Conservation (phyloP, 2,329 filamentous ascomycete species). For the Alternaria atra region DNA sequence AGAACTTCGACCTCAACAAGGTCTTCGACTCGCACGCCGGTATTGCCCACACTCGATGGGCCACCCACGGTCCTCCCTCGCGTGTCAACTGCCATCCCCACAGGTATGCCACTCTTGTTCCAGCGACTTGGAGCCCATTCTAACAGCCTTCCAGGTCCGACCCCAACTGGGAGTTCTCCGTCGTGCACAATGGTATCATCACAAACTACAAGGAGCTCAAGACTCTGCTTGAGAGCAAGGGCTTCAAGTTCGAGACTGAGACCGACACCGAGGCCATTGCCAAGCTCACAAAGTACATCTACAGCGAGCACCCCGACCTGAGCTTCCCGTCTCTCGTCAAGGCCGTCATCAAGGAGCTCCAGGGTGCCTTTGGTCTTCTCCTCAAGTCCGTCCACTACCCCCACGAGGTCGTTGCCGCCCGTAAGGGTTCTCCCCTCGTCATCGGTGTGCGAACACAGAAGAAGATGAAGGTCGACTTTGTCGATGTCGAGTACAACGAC, state of each 20-base stretch:
- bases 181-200: conserved; percentile 99
- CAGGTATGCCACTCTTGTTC: conserved; percentile 68
- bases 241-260: conserved; percentile 98
- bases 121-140: conserved; percentile 12
- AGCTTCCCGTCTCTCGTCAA: conserved; percentile 97
- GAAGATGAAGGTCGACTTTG: conserved; percentile 99
- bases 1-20: conserved; percentile 85
- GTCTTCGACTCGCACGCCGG: conserved; percentile 97
- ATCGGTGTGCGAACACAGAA: conserved; percentile 96
- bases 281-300: conserved; percentile 97
- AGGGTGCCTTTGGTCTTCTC: conserved; percentile 95
- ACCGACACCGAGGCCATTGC: conserved; percentile 99
- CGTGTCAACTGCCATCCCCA: conserved; percentile 98
- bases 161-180: conserved; percentile 91
- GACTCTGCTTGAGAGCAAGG: conserved; percentile 90
- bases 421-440: conserved; percentile 97
- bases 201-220: conserved; percentile 99
- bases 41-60: conserved; percentile 99
- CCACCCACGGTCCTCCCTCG: conserved; percentile 94
- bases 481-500: conserved; percentile 96
- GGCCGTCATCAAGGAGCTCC: conserved; percentile 96
- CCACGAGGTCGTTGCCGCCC: conserved; percentile 95
- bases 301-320: conserved; percentile 91
- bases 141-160: conserved; percentile 73
- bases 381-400: conserved; percentile 99